A percentile compares a stretch with the other conserved stretches of the same genome.
phyloP scores from a whole-genome alignment of 768 basidiomycete genomes.

The Pleurotus eryngii region DNA sequence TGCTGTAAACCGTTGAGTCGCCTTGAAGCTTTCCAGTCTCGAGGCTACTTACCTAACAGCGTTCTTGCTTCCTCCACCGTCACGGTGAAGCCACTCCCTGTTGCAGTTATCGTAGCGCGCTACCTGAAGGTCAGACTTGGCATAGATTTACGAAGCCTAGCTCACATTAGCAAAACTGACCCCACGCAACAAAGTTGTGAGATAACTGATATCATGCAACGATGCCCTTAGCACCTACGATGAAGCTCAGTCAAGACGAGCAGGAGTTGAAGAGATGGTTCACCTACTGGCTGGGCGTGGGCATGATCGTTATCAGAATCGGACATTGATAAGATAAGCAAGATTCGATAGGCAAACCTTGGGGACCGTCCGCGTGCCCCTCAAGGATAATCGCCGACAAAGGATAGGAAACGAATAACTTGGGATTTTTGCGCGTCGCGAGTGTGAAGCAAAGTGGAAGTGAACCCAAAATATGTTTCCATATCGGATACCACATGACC shows the following conservation, averaged over 20 bases:
- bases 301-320: neutral
- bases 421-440: too few relatives aligned
- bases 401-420: too few relatives aligned
- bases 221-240: constrained; percentile 62
- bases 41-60: constrained; percentile 57
- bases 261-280: neutral
- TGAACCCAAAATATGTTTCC: too few relatives aligned
- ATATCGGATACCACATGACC: too few relatives aligned
- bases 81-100: constrained; percentile 66
- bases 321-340: neutral
- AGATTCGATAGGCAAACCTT: too few relatives aligned
- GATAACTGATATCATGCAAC: constrained; percentile 78
- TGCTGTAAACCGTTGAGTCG: constrained; percentile 39
- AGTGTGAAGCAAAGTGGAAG: too few relatives aligned
- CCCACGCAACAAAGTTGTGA: constrained; percentile 74
- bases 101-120: constrained; percentile 76
- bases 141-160: neutral
- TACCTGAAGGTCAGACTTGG: constrained; percentile 23
- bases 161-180: constrained; percentile 80
- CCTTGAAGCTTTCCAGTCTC: neutral
- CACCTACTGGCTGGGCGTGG: neutral
- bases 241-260: neutral
- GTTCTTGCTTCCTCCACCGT: constrained; percentile 85
- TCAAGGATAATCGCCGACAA: too few relatives aligned
- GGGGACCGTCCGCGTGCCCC: too few relatives aligned